Percentiles rank a stretch among this genome's conserved stretches.
These are phyloP conservation scores for Pholiota molesta DNA, from an alignment of 768 basidiomycete species.

Conservation along the genomic window DNA sequence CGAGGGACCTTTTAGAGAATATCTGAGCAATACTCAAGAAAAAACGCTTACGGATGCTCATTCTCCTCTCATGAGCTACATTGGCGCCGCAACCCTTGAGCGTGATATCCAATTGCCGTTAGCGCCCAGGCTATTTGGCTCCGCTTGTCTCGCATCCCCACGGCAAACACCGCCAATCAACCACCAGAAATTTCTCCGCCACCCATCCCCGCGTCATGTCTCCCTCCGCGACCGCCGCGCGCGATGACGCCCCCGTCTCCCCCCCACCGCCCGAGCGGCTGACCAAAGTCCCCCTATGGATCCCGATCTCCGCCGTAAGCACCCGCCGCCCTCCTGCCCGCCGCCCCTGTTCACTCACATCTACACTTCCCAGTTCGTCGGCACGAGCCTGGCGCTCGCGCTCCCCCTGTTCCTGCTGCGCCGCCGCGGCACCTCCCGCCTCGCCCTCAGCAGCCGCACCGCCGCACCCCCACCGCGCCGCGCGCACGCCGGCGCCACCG, in stretches of 20 bases:
- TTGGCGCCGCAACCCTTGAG: too few species aligned
- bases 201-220: neutral
- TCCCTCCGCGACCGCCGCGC: neutral
- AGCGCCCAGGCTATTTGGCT: neutral
- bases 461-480: constrained; percentile 39
- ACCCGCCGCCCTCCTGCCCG: too few species aligned
- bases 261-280: neutral
- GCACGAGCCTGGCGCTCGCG: constrained; percentile 35
- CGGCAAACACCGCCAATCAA: neutral
- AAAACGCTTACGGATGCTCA: too few species aligned
- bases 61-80: too few species aligned
- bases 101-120: neutral
- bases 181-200: neutral
- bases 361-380: constrained; percentile 27
- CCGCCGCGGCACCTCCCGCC: constrained; percentile 26
- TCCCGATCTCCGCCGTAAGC: constrained; percentile 9
- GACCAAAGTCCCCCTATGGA: constrained; percentile 10
- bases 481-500: constrained; percentile 7
- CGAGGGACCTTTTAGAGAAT: too few species aligned
- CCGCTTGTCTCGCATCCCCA: neutral
- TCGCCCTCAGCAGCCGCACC: constrained; percentile 25
- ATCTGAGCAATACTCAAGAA: too few species aligned
- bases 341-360: too few species aligned
- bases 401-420: constrained; percentile 40
- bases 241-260: neutral